Conservation (phyloP, 2,329 filamentous ascomycete genomes). For the Neonectria coccinea region DNA sequence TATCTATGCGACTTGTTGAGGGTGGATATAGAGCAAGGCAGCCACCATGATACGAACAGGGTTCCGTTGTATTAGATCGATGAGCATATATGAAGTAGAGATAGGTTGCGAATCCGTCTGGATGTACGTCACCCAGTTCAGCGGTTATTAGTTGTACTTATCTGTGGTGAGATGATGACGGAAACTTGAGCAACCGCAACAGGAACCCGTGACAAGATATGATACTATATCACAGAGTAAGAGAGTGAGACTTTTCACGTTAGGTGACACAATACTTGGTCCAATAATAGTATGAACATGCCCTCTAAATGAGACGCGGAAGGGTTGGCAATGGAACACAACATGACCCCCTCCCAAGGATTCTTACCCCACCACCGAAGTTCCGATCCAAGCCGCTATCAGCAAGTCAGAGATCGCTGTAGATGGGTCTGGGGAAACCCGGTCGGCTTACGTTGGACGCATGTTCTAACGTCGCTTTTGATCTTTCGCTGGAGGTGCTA, state of each 20-base stretch:
- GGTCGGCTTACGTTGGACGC: background rate
- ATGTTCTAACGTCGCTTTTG: background rate
- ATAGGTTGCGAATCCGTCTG: no score
- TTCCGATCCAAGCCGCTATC: constrained; percentile 11
- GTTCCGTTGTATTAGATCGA: no score
- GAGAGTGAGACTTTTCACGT: background rate
- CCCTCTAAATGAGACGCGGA: background rate
- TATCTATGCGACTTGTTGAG: no score
- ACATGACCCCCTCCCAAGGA: background rate
- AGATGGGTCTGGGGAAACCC: constrained; percentile 1
- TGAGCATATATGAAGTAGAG: no score
- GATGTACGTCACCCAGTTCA: background rate
- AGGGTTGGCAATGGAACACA: background rate
- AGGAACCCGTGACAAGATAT: background rate
- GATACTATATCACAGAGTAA: background rate
- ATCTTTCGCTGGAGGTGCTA: background rate
- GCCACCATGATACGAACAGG: no score
- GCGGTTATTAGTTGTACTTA: background rate
- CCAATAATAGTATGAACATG: background rate
- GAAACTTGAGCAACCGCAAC: background rate
- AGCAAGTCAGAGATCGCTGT: background rate
- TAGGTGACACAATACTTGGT: background rate
- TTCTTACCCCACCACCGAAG: constrained; percentile 1
- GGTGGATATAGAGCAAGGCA: no score
- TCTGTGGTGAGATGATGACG: background rate